phyloP scores from a whole-genome alignment of 2,329 filamentous ascomycete species.

The Volutella citrinella region DNA sequence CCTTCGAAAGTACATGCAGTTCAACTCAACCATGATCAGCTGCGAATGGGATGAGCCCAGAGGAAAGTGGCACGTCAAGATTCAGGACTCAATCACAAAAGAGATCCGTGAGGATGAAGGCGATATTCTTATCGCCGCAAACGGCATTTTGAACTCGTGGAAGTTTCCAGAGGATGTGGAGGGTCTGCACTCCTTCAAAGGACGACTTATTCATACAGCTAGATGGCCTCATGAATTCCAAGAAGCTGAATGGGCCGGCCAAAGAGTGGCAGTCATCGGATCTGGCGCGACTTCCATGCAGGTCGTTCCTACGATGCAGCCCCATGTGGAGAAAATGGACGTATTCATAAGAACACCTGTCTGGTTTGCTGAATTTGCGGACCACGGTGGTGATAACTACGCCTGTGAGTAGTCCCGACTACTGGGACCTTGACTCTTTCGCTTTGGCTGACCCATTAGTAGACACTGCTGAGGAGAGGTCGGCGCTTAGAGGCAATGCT shows the following conservation, averaged over 20 bases:
- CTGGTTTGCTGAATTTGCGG: conserved; percentile 6
- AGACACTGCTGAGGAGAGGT: conserved; percentile 1
- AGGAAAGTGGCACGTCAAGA: conserved; percentile 1
- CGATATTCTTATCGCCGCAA: conserved; percentile 2
- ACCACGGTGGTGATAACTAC: conserved; percentile 5
- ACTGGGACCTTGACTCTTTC: not conserved
- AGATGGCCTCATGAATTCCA: conserved; percentile 2
- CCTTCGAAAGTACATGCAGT: conserved; percentile 5
- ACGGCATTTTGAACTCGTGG: conserved; percentile 5
- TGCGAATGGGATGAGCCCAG: conserved; percentile 3
- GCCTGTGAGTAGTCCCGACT: not conserved
- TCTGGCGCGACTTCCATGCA: conserved; percentile 4
- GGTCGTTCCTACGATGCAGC: conserved; percentile 5
- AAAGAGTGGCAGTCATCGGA: conserved; percentile 4
- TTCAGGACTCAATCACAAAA: not conserved
- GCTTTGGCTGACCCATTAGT: not conserved
- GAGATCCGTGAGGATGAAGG: not conserved
- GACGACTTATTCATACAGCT: conserved; percentile 5
- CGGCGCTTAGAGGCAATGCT: not conserved
- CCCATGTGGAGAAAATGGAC: conserved; percentile 5
- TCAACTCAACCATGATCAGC: conserved; percentile 2
- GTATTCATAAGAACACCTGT: conserved; percentile 5
- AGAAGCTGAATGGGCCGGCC: not conserved
- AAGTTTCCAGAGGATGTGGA: conserved; percentile 4
- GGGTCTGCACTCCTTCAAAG: conserved; percentile 4